Evolutionary conservation across 2,329 filamentous ascomycete genomes (phyloP), one percentile per base, ranked within the genome.

Genomic region (Cladosporium oxysporum): DNA sequence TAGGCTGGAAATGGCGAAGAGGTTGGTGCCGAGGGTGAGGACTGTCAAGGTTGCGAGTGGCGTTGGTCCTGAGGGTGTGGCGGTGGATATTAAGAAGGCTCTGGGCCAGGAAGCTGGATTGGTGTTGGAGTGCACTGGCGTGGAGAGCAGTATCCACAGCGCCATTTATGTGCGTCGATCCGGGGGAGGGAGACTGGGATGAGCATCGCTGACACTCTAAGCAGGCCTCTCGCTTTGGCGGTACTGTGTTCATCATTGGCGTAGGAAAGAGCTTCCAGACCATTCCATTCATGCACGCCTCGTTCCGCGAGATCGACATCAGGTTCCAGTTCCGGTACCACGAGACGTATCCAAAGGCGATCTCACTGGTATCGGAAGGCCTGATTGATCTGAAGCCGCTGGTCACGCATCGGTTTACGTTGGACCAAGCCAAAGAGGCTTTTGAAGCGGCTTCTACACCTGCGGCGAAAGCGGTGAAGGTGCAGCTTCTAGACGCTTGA

Each of bases 331-430:
- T 76, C 67, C 75, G 77, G 14, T 80, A 80, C 66, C 72, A 74
- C 47, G 75, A 80, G 64, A 79, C 76, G 1, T 80, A 78, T 66
- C 76, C 78, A 10, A 81, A 74, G 60, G 81, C 79, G 0, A 76
- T 83, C 67, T 75, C 76, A 64, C 71, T 83, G 52, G 75, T 78
- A 0, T 73, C 72, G 5, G 75, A 78, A 53, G 77, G 78, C 0
- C 65, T 79, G 55, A 76, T 80, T 57, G 72, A 79, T 62, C 58
- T 79, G 63, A 78, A 79, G 66, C 76, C 76, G 47, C 68, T 79
- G 33, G 77, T 79, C 12, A 79, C 78, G 12, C 77, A 80, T 69
- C 74, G 76, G 26, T 80, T 75, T 64, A 62, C 65, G 26, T 65
- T 80, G 60, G 76, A 78, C 64, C 72, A 79, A 28, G 77, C 75